Evolutionary conservation across 495 filamentous ascomycete genomes (phyloP).

Genomic region (Tuber umbilicatum): DNA sequence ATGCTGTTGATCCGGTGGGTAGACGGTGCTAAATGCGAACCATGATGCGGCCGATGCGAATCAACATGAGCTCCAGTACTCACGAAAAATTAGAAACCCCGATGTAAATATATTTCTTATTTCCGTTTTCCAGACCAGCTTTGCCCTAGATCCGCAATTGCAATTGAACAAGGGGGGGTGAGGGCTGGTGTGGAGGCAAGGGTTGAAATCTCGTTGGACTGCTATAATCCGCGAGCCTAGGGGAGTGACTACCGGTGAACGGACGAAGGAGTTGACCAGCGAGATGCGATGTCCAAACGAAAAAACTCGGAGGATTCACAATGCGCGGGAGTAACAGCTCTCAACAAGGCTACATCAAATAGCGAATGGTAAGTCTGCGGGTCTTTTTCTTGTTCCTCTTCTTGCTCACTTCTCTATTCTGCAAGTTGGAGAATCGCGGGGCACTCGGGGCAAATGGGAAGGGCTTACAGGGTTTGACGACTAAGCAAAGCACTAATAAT

Average conservation of each 20-base stretch:
- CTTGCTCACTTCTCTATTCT: background rate
- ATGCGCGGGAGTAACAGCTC: background rate
- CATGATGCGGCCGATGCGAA: conserved; percentile 40
- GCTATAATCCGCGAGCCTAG: background rate
- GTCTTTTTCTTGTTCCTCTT: conserved; percentile 7
- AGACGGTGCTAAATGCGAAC: conserved; percentile 37
- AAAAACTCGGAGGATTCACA: conserved; percentile 3
- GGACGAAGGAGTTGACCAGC: background rate
- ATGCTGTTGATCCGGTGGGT: conserved; percentile 37
- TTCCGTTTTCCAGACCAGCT: conserved; percentile 12
- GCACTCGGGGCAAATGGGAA: conserved; percentile 20
- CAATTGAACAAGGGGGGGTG: conserved; percentile 13
- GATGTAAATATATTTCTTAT: conserved; percentile 19
- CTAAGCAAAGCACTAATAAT: conserved; percentile 1
- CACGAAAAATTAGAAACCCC: conserved; percentile 25
- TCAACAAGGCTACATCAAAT: conserved; percentile 14
- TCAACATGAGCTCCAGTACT: conserved; percentile 39
- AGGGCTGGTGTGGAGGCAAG: conserved; percentile 1
- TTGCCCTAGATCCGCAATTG: conserved; percentile 23
- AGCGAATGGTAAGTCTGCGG: conserved; percentile 22
- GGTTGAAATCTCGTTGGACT: background rate
- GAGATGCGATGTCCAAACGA: conserved; percentile 1
- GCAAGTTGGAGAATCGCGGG: conserved; percentile 8
- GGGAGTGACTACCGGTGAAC: background rate
- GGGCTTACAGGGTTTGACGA: conserved; percentile 17